A percentile compares a stretch with the other conserved stretches of the same genome.
These are phyloP conservation scores for Telfairia occidentalis DNA, from an alignment of 331 rosid species.

Conservation along the genomic window DNA sequence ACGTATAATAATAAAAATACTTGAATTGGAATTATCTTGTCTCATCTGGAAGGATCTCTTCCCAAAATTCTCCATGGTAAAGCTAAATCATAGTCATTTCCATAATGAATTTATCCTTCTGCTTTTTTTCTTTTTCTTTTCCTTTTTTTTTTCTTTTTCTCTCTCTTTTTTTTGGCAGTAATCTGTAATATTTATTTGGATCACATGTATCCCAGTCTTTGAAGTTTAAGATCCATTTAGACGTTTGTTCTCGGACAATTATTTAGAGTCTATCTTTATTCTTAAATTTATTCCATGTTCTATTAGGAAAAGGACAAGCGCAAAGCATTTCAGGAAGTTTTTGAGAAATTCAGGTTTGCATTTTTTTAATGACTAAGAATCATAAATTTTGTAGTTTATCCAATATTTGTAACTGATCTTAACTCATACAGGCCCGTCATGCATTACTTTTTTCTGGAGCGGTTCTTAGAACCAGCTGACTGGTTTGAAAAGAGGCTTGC, in stretches of 20 bases:
- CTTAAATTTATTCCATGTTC: not conserved
- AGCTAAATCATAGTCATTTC: not conserved
- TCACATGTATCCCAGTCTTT: not conserved
- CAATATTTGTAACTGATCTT: conserved; percentile 6
- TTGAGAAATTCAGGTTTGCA: conserved; percentile 37
- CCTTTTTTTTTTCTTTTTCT: not conserved
- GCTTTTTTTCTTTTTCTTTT: not conserved
- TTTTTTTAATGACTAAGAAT: not conserved
- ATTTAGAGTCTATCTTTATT: not conserved
- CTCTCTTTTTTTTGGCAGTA: not conserved
- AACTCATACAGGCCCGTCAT: conserved; percentile 68
- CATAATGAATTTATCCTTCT: not conserved
- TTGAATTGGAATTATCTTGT: not conserved
- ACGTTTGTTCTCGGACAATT: not conserved
- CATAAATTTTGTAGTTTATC: conserved; percentile 18
- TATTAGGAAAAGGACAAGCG: conserved; percentile 86
- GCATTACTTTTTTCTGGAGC: conserved; percentile 94
- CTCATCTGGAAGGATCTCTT: not conserved
- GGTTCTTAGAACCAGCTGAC: conserved; percentile 79
- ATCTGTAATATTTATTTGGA: not conserved
- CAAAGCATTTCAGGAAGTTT: conserved; percentile 72
- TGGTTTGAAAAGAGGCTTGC: conserved; percentile 98
- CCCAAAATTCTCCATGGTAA: not conserved
- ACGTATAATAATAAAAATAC: not conserved
- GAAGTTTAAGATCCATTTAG: not conserved